Evolutionary conservation across 495 filamentous ascomycete species (phyloP), one percentile per base, ranked within the genome.

Genomic region (Thermochaetoides thermophila): DNA sequence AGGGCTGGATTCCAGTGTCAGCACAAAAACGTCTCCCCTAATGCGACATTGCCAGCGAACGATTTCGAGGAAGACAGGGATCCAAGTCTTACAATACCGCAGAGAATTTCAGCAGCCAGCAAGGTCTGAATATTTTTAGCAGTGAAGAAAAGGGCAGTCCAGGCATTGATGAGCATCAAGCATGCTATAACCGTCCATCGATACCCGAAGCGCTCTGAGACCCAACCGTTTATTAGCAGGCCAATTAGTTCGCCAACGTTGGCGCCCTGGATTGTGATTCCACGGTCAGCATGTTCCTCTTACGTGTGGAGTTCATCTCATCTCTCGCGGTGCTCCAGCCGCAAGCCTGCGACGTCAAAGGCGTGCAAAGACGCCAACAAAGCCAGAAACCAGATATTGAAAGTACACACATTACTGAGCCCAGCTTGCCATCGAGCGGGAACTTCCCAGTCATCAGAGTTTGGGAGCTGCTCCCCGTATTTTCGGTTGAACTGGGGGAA

Each of bases 81-180:
- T 17, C 13, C 30, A 17, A 9, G 1, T 30, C 49, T 37, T 44
- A 56, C 52, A 31, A 85, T 74, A 45, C 81, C 80, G 37, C 74
- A 77, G 7, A 87, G 59, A 37, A 85, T 82, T 53, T 84, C 79
- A 6, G 71, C 79, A 6, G 76, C 71, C 14, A 81, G 68, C 12
- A 87, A 63, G 4, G 71, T 60, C 37, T 75, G 63, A 12, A 84
- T 69, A 42, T 68, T 76, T 31, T 75, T 68, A 4, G 78, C 79
- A 3, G 76, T 81, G 61, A 84, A 84, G 54, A 82, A 80, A 50
- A 86, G 76, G 3, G 75, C 58, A 11, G 71, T 81, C 62, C 80
- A 81, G 3, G 65, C 74, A n/a, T 60, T 68, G 38, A 84, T 58
- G 9, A 78, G 50, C 10, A 69, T 43, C 26, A 86, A 62, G 42